These are phyloP conservation scores for Chernovozyma sophiae-reginae DNA, from an alignment of 1,139 yeast genomes.

Conservation along the genomic window DNA sequence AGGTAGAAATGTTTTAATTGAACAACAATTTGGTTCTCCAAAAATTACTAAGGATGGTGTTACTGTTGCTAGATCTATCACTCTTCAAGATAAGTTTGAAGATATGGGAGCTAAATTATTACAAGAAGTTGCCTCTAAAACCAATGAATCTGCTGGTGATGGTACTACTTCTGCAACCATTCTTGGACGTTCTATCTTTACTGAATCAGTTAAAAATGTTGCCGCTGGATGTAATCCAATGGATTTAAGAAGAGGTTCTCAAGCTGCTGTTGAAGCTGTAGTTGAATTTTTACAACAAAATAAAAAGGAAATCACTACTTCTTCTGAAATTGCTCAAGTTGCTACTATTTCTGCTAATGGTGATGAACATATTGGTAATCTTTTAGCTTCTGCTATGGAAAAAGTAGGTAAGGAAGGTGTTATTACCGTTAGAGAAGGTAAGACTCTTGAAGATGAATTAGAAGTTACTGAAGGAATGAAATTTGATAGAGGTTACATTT, in stretches of 20 bases:
- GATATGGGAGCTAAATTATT: conserved; percentile 94
- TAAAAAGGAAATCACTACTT: conserved; percentile 95
- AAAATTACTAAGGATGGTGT: conserved; percentile 99
- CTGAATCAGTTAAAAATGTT: conserved; percentile 96
- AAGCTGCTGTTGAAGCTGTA: conserved; percentile 97
- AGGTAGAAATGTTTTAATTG: conserved; percentile 96
- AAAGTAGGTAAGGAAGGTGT: conserved; percentile 99
- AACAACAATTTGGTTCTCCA: conserved; percentile 96
- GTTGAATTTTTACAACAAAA: conserved; percentile 83
- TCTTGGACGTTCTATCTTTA: conserved; percentile 93
- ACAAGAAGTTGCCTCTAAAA: conserved; percentile 97
- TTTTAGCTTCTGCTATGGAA: conserved; percentile 97
- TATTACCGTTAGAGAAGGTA: conserved; percentile 94
- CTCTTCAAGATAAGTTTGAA: conserved; percentile 88
- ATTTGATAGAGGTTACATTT: conserved; percentile 97
- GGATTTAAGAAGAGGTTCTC: conserved; percentile 98
- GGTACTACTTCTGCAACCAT: conserved; percentile 99
- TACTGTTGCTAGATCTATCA: conserved; percentile 89
- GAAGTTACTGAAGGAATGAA: conserved; percentile 99
- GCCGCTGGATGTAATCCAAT: conserved; percentile 99
- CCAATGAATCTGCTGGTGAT: conserved; percentile 98
- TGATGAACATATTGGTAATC: conserved; percentile 87
- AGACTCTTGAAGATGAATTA: conserved; percentile 93
- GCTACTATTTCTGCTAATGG: conserved; percentile 99
- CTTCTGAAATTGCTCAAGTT: conserved; percentile 97